Percentiles rank a stretch among this genome's conserved stretches.
Evolutionary conservation across 805 yeast species (phyloP).

Genomic region (Wickerhamiella occidentalis): DNA sequence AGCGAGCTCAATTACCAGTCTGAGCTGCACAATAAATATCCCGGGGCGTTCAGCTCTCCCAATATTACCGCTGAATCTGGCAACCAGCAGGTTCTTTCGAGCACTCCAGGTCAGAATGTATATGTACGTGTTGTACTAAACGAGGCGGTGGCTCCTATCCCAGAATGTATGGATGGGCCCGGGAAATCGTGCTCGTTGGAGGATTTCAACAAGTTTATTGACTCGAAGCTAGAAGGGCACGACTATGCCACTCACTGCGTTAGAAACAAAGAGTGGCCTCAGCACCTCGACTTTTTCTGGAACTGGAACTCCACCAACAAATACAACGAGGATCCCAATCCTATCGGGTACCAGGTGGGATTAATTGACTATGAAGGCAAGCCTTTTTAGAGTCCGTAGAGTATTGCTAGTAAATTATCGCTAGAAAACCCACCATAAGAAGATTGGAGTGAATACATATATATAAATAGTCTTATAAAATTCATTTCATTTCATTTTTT

Average conservation of each 20-base stretch:
- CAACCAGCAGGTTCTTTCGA: neutral
- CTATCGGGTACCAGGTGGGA: slow-evolving; percentile 15
- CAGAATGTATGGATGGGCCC: slow-evolving; percentile 39
- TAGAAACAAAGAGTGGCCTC: slow-evolving; percentile 17
- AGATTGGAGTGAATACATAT: neutral
- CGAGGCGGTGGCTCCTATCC: slow-evolving; percentile 43
- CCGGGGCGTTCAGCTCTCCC: slow-evolving; percentile 19
- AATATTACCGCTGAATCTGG: slow-evolving; percentile 11
- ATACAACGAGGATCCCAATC: slow-evolving; percentile 13
- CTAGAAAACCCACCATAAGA: too few relatives aligned
- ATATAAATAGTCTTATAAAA: neutral
- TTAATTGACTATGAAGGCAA: slow-evolving; percentile 14
- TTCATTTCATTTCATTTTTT: slow-evolving; percentile 2
- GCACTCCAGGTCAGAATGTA: slow-evolving; percentile 17
- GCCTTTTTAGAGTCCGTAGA: neutral
- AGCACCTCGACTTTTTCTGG: slow-evolving; percentile 22
- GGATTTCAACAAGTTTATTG: slow-evolving; percentile 18
- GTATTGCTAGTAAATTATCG: too few relatives aligned
- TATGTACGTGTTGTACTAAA: slow-evolving; percentile 41
- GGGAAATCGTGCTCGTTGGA: slow-evolving; percentile 36
- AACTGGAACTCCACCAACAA: slow-evolving; percentile 21
- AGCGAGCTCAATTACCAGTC: slow-evolving; percentile 14
- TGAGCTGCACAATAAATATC: slow-evolving; percentile 14
- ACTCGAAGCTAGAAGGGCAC: slow-evolving; percentile 10
- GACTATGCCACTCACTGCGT: slow-evolving; percentile 15